Conservation (phyloP, 768 basidiomycete species). For the Hygrocybe coccinea region DNA sequence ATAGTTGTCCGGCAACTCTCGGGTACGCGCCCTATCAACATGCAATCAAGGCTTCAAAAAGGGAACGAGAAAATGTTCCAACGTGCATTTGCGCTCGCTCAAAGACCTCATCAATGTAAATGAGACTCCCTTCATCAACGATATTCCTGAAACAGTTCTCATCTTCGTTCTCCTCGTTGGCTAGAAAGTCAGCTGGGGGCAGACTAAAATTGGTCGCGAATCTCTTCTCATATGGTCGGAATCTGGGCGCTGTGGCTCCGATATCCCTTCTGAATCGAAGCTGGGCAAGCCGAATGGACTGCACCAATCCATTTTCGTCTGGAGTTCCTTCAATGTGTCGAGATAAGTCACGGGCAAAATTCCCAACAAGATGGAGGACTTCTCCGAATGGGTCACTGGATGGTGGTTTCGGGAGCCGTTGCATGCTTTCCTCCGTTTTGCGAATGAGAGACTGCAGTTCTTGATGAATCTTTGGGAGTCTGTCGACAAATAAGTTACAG, state of each 20-base stretch:
- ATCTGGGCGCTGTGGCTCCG: conserved; percentile 50
- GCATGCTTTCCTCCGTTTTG: conserved; percentile 31
- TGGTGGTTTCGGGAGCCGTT: conserved; percentile 44
- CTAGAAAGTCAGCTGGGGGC: conserved; percentile 30
- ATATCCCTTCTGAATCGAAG: conserved; percentile 46
- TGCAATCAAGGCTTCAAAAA: not conserved
- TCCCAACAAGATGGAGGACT: conserved; percentile 43
- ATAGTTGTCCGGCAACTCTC: conserved; percentile 64
- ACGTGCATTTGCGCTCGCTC: conserved; percentile 44
- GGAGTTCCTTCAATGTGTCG: conserved; percentile 51
- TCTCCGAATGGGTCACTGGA: conserved; percentile 56
- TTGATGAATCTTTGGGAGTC: conserved; percentile 58
- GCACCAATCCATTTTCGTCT: conserved; percentile 48
- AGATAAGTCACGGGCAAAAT: conserved; percentile 44
- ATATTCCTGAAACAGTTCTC: not conserved
- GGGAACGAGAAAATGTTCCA: not conserved
- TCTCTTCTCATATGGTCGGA: conserved; percentile 43
- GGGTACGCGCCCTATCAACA: conserved; percentile 54
- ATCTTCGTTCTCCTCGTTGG: conserved; percentile 34
- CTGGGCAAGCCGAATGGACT: conserved; percentile 48
- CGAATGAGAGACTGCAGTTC: conserved; percentile 48
- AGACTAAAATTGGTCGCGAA: conserved; percentile 5
- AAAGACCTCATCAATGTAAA: conserved; percentile 54
- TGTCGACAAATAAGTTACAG: conserved; percentile 18
- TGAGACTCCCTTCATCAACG: conserved; percentile 10